Conservation (phyloP, 2,329 filamentous ascomycete genomes). For the Amauroascus verrucosus region DNA sequence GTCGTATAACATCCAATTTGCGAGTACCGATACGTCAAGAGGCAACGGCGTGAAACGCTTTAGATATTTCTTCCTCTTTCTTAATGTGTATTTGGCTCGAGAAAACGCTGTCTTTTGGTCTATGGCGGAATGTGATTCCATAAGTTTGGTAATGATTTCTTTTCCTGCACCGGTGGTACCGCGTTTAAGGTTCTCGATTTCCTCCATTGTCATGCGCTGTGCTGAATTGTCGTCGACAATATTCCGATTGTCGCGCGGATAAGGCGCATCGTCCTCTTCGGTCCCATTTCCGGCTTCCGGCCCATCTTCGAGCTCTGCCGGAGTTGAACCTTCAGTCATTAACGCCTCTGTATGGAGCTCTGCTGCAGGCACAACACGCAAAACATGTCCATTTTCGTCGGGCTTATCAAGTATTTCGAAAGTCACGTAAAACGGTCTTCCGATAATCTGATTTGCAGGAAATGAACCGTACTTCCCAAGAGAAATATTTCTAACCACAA, state of each 20-base stretch:
- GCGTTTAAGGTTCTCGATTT: conserved; percentile 62
- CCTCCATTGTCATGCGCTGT: conserved; percentile 63
- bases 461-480: conserved; percentile 91
- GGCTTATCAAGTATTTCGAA: conserved; percentile 74
- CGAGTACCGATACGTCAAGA: conserved; percentile 65
- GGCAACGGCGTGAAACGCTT: conserved; percentile 77
- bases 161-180: conserved; percentile 68
- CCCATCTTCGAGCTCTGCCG: conserved; percentile 26
- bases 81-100: conserved; percentile 85
- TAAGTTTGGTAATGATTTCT: conserved; percentile 84
- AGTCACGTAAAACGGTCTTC: conserved; percentile 83
- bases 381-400: conserved; percentile 49
- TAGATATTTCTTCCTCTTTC: conserved; percentile 91
- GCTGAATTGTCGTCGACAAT: conserved; percentile 54
- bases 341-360: conserved; percentile 74
- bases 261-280: conserved; percentile 29
- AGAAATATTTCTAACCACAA: conserved; percentile 58
- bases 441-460: conserved; percentile 75
- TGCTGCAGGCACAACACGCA: conserved; percentile 67
- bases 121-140: conserved; percentile 77
- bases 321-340: conserved; percentile 38
- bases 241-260: conserved; percentile 53
- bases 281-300: conserved; percentile 26
- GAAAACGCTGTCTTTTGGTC: conserved; percentile 93
- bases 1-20: conserved; percentile 67